Conservation (phyloP, 495 filamentous ascomycete species). For the Podospora conica region DNA sequence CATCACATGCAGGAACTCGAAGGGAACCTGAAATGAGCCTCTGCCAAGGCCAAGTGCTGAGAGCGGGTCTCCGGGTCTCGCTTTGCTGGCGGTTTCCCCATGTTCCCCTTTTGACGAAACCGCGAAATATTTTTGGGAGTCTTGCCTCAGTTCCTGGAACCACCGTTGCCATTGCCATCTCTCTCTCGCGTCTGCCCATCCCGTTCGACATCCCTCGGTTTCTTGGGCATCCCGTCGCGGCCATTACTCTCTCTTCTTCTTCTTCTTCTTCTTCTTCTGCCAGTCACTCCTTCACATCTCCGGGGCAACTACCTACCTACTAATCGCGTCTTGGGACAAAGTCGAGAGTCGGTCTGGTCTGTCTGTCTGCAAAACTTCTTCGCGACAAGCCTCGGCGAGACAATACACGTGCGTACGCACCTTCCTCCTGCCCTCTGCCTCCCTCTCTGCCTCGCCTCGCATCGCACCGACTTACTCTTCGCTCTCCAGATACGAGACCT, state of each 20-base stretch:
- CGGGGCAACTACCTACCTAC: constrained; percentile 15
- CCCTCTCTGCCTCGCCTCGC: not conserved
- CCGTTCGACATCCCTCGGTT: constrained; percentile 3
- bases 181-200: not conserved
- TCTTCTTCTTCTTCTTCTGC: constrained; percentile 17
- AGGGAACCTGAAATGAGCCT: constrained; percentile 11
- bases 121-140: constrained; percentile 14
- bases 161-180: constrained; percentile 4
- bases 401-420: not conserved
- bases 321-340: not conserved
- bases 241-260: not conserved
- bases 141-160: not conserved
- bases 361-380: constrained; percentile 4
- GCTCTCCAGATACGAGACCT: constrained; percentile 2
- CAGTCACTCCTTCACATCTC: constrained; percentile 26
- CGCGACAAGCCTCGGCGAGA: not conserved
- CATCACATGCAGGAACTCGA: constrained; percentile 12
- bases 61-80: constrained; percentile 6
- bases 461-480: constrained; percentile 5
- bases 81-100: constrained; percentile 8
- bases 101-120: constrained; percentile 12
- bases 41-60: constrained; percentile 1
- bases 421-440: not conserved
- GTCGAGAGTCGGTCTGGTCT: not conserved
- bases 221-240: constrained; percentile 9